phyloP scores from a whole-genome alignment of 1,139 yeast genomes.

The Wickerhamomyces sp. region DNA sequence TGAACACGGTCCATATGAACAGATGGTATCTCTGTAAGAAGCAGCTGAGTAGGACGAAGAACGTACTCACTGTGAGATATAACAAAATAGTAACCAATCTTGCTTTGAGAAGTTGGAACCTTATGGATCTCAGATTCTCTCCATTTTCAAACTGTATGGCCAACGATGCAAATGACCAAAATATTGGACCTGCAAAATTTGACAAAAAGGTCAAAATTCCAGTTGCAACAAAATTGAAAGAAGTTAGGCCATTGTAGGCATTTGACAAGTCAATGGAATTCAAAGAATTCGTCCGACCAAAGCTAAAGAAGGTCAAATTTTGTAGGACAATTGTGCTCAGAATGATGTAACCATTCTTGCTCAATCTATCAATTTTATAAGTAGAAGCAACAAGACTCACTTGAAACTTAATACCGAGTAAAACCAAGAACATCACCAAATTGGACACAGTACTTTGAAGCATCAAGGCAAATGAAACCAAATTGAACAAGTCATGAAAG shows the following conservation, averaged over 20 bases:
- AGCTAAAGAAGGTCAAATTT: slow-evolving; percentile 74
- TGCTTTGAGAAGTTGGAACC: slow-evolving; percentile 32
- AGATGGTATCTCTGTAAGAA: slow-evolving; percentile 72
- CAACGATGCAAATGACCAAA: slow-evolving; percentile 64
- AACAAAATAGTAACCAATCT: slow-evolving; percentile 32
- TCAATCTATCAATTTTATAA: not conserved
- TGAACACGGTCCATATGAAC: slow-evolving; percentile 96
- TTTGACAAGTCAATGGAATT: slow-evolving; percentile 88
- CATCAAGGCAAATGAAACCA: slow-evolving; percentile 51
- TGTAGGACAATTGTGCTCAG: slow-evolving; percentile 41
- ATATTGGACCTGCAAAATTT: slow-evolving; percentile 82
- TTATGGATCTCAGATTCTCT: slow-evolving; percentile 23
- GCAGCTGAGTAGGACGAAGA: slow-evolving; percentile 65
- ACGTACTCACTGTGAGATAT: slow-evolving; percentile 58
- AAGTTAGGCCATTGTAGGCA: slow-evolving; percentile 80
- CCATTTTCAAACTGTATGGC: slow-evolving; percentile 37
- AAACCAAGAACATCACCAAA: slow-evolving; percentile 62
- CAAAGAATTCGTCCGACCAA: slow-evolving; percentile 88
- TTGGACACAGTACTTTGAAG: slow-evolving; percentile 67
- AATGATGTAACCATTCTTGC: slow-evolving; percentile 9
- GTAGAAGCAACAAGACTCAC: slow-evolving; percentile 8
- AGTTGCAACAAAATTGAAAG: slow-evolving; percentile 66
- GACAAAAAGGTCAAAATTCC: slow-evolving; percentile 76
- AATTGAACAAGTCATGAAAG: slow-evolving; percentile 39
- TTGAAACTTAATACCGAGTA: slow-evolving; percentile 35